phyloP scores from a whole-genome alignment of 2,329 filamentous ascomycete species.

The Hypomyces perniciosus region DNA sequence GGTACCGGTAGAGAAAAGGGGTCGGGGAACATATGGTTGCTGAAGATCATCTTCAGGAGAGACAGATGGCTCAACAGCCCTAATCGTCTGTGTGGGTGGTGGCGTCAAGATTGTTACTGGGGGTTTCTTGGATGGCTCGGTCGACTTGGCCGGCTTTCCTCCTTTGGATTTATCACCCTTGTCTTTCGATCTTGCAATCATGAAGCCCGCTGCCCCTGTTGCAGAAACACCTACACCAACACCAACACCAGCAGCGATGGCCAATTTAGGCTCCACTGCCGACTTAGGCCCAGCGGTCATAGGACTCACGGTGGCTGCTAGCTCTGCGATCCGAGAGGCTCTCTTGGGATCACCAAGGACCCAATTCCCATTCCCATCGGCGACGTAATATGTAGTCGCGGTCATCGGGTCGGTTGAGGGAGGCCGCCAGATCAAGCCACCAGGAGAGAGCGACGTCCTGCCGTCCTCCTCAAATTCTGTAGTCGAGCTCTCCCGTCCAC shows the following conservation, averaged over 20 bases:
- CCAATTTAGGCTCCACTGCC: constrained; percentile 5
- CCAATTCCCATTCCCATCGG: constrained; percentile 50
- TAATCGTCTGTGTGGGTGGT: constrained; percentile 5
- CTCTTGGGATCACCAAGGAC: constrained; percentile 37
- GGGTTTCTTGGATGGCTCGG: not conserved
- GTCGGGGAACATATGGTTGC: constrained; percentile 13
- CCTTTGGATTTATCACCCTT: not conserved
- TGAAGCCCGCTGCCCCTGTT: constrained; percentile 3
- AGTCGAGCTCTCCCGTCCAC: constrained; percentile 37
- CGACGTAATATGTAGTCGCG: constrained; percentile 42
- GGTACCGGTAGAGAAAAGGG: constrained; percentile 21
- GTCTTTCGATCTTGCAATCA: not conserved
- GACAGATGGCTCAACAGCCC: constrained; percentile 9
- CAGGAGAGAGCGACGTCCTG: constrained; percentile 29
- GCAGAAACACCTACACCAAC: not conserved
- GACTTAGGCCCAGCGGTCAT: constrained; percentile 10
- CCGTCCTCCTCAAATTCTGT: constrained; percentile 50
- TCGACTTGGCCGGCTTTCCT: not conserved
- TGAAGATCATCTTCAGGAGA: constrained; percentile 9
- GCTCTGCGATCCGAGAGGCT: constrained; percentile 22
- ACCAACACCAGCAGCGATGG: not conserved
- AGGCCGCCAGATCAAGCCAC: constrained; percentile 45
- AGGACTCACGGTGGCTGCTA: constrained; percentile 15
- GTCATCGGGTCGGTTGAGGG: constrained; percentile 41
- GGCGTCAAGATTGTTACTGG: not conserved